phyloP scores from a whole-genome alignment of 345 rosid species.

The Dipteronia dyeriana region DNA sequence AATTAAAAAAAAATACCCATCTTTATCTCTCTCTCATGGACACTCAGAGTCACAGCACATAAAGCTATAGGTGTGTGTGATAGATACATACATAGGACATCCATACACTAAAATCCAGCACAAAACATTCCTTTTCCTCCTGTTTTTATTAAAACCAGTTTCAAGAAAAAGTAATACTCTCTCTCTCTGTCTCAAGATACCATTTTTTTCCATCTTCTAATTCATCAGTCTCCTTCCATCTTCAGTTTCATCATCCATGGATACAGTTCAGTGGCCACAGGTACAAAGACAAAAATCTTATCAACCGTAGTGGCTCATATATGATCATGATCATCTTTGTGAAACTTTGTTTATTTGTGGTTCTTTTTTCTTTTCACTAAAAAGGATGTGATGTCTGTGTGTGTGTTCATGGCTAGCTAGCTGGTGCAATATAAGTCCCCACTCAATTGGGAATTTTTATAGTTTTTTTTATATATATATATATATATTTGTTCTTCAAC shows the following conservation, averaged over 20 bases:
- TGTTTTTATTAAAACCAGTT: slow-evolving; percentile 25
- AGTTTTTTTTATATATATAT: too few relatives aligned
- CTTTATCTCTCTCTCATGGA: slow-evolving; percentile 26
- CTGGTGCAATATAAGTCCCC: slow-evolving; percentile 40
- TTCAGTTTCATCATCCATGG: slow-evolving; percentile 66
- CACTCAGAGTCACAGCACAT: slow-evolving; percentile 18
- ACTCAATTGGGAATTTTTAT: slow-evolving; percentile 36
- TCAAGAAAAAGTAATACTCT: slow-evolving; percentile 23
- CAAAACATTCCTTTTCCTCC: slow-evolving; percentile 40
- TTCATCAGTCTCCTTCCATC: neutral
- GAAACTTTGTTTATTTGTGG: slow-evolving; percentile 17
- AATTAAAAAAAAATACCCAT: neutral
- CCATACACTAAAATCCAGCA: slow-evolving; percentile 42
- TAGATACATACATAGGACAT: slow-evolving; percentile 40
- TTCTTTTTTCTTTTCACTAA: slow-evolving; percentile 5
- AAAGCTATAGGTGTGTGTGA: slow-evolving; percentile 23
- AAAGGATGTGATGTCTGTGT: slow-evolving; percentile 20
- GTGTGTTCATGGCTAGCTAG: slow-evolving; percentile 41
- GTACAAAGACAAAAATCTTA: slow-evolving; percentile 39
- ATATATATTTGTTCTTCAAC: slow-evolving; percentile 33
- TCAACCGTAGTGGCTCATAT: slow-evolving; percentile 5
- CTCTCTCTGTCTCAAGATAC: slow-evolving; percentile 26
- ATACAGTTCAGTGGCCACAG: slow-evolving; percentile 98
- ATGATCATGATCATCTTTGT: slow-evolving; percentile 3
- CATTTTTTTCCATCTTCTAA: slow-evolving; percentile 16